A percentile compares a stretch with the other conserved stretches of the same genome.
These are phyloP conservation scores for Citrus cavaleriei DNA, from an alignment of 345 rosid genomes.

Conservation along the genomic window DNA sequence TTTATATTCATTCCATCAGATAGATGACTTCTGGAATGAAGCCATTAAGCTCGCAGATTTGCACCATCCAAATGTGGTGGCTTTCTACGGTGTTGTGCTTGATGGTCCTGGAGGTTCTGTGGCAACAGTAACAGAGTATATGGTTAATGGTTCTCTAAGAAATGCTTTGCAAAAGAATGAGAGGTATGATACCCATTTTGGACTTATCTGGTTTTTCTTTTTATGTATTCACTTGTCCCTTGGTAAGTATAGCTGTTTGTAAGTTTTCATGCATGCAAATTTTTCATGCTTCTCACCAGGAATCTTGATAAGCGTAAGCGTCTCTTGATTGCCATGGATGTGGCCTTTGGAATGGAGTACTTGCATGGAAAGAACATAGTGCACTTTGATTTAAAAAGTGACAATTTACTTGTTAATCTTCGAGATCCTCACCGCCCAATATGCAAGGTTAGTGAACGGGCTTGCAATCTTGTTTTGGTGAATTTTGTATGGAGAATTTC, in stretches of 20 bases:
- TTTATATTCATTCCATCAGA: constrained; percentile 29
- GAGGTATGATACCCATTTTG: constrained; percentile 27
- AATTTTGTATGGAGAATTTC: background rate
- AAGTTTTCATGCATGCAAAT: background rate
- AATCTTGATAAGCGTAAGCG: constrained; percentile 58
- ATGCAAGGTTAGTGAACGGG: constrained; percentile 52
- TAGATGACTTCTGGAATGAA: constrained; percentile 77
- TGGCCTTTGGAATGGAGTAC: constrained; percentile 77
- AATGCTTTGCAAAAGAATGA: constrained; percentile 59
- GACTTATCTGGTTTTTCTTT: background rate
- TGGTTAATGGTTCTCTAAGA: constrained; percentile 71
- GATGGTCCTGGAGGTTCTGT: constrained; percentile 74
- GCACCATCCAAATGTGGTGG: constrained; percentile 84
- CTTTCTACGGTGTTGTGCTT: constrained; percentile 69
- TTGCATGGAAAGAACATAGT: constrained; percentile 68
- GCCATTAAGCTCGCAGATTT: constrained; percentile 71
- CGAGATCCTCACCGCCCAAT: constrained; percentile 70
- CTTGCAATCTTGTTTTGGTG: background rate
- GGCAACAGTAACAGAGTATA: constrained; percentile 72
- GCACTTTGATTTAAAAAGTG: constrained; percentile 72
- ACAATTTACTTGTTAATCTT: constrained; percentile 71
- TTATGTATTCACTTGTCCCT: background rate
- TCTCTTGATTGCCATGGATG: constrained; percentile 63
- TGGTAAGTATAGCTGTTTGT: background rate
- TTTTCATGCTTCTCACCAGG: constrained; percentile 24